Evolutionary conservation across 2,329 filamentous ascomycete species (phyloP), one percentile per base, ranked within the genome.

Genomic region (Sporothrix brasiliensis): DNA sequence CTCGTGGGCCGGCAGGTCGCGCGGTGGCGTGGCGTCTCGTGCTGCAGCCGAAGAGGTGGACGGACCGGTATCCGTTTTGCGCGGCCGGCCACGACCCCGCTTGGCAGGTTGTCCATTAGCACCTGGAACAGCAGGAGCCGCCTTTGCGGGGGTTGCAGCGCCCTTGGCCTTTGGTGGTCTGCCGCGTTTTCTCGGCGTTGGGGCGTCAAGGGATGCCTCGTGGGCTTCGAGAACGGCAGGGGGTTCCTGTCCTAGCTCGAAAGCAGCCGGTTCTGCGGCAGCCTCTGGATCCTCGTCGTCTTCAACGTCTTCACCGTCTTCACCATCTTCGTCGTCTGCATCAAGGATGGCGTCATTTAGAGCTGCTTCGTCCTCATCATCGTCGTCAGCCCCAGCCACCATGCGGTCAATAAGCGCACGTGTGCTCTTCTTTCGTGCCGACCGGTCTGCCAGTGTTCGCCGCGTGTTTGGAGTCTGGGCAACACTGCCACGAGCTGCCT

Each of bases 361-460:
- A 6, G 84, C 85, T 67, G 91, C 88, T 5, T 90, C 89, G 16
- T 88, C 90, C 75, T 91, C 92, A 39, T 93, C 91, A 61, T 93
- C 90, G 76, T 88, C 90, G 34, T 85, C 84, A 10, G 83, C 86
- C 21, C 86, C 88, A 24, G 86, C 84, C 13, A 91, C 83, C 7
- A 89, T 88, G 56, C 89, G 89, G 76, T 94, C 89, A 50, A 96
- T 89, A 67, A 97, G 81, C 3, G 88, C 87, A 67, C 89, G 86
- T 27, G 91, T 91, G 78, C 92, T 97, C 83, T 97, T 97, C 76
- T 89, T 89, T 76, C 91, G 88, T 1, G 94, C 94, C 5, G 94
- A 97, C 65, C 91, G 89, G 80, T 97, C 93, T 24, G 91, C 91
- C 73, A 92, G 91, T 73, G 86, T 87, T 54, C 86, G 84, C 74